Evolutionary conservation across 129 eudicot species (phyloP), one percentile per base, ranked within the genome.

Genomic region (Flaveria linearis): DNA sequence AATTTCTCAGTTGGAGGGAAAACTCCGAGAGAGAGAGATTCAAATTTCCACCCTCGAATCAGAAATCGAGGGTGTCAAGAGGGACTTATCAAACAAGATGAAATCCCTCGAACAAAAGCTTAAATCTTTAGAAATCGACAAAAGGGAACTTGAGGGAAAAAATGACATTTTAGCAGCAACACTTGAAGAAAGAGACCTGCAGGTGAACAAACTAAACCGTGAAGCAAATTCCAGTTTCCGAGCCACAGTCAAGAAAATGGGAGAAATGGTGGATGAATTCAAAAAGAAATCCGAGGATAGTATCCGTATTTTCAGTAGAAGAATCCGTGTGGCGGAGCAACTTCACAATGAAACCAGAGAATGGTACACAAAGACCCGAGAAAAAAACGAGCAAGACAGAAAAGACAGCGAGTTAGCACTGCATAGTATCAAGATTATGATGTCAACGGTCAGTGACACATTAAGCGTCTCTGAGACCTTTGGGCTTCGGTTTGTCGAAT

Each of bases 311-410:
- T 58, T 94, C 23, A 89, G 94, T 76, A 65, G 88, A 61, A 83
- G 99, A 45, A 91, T 94, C 64, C 82, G 89, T 6, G 97, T 94
- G 12, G 96, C 99, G 0, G 99, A 94, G 58, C 96, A 91, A 45
- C 75, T 94, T 6, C 96, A 94, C 9, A 75, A 69, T 7, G 99
- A 94, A 80, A 83, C 69, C 26, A 85, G 80, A 58, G 99, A 91
- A 0, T 87, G 86, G 85, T 87, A 73, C 79, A 41, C 55, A 26
- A 83, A 86, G 47, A 86, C 86, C 6, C 81, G 68, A 80, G 89
- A 84, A 17, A 72, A 75, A 18, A 80, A 78, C 22, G 92, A 81
- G 74, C 80, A 85, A 85, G 88, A 85, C 36, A 81, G 65, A 52
- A 75, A 55, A 51, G 87, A 85, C 5, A 71, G 84, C 36, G 73